Conservation (phyloP, 2,329 filamentous ascomycete genomes). For the Colletotrichum salicis region DNA sequence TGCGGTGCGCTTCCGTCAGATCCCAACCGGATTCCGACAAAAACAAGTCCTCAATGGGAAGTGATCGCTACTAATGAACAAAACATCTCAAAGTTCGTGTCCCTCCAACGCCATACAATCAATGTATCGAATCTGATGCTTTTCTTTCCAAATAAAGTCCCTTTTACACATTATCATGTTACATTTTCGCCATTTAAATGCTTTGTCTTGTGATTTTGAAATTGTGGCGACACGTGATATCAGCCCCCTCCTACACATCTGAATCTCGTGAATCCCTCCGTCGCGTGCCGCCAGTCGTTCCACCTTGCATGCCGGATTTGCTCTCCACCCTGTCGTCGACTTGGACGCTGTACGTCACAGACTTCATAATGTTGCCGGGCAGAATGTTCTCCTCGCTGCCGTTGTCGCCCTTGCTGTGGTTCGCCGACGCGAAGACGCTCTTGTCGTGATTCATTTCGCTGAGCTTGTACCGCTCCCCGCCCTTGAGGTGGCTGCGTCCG, state of each 20-base stretch:
- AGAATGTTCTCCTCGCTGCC: slow-evolving; percentile 54
- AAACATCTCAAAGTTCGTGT: neutral
- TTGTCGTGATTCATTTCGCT: slow-evolving; percentile 49
- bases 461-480: slow-evolving; percentile 50
- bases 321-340: slow-evolving; percentile 43
- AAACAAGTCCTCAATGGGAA: neutral
- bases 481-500: slow-evolving; percentile 40
- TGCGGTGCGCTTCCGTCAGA: neutral
- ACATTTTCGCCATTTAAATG: neutral
- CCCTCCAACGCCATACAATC: neutral
- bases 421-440: slow-evolving; percentile 42
- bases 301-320: neutral
- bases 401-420: slow-evolving; percentile 36
- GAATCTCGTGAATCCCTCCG: slow-evolving; percentile 15
- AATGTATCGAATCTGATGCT: neutral
- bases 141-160: neutral
- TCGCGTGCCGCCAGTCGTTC: neutral
- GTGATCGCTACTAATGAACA: slow-evolving; percentile 9
- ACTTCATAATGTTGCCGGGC: slow-evolving; percentile 52
- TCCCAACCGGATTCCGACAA: neutral
- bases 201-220: neutral
- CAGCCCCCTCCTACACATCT: neutral
- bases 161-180: slow-evolving; percentile 1
- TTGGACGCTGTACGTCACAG: slow-evolving; percentile 53
- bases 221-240: neutral